Base-by-base conservation (phyloP, 176 grass and related monocot species). In the Lolium perenne region DNA sequence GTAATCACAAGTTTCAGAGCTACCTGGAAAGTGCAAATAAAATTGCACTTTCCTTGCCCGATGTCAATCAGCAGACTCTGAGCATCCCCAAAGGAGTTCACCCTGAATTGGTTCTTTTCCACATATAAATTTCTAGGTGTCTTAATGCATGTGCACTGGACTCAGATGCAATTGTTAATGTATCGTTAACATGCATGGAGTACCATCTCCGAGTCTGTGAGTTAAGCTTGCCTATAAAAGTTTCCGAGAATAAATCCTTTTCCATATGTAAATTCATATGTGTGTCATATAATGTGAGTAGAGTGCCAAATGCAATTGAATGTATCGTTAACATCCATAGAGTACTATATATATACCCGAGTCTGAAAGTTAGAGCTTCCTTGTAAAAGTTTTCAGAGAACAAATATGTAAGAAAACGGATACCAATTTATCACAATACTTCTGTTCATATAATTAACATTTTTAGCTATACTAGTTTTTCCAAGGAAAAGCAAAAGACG, bases 11-110 rank as follows among this genome's bases (percentile, higher is more conserved):
- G 47, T 97, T 85, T 12, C 40, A 94, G 49, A 90, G 51, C 23
- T 92, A 97, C 59, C 46, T 94, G 14, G 85, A 94, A 35, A 54
- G 16, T 61, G 92, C 94, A 3, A 55, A 25, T 60, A 90, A 63
- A 57, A 66, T 97, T 11, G 87, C 92, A 0, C 49, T 84, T 18
- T 90, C 90, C 0, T 54, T 97, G 13, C 82, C 91, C 0, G 71
- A 92, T 22, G 85, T 8, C 32, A 82, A 9, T 13, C 46, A 81
- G 23, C 61, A 67, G 43, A 64, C 6, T 72, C 64, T 78, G 38
- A 62, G 18, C 41, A 49, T 90, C 14, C 94, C 94, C 16, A 65
- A 74, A 66, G 92, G 71, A 20, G 21, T 94, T 15, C 79, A 90
- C 54, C 87, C 87, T 54, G 82, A 82, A 14, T 5, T 90, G 62